These are phyloP conservation scores for Pisolithus microcarpus DNA, from an alignment of 768 basidiomycete genomes.

Conservation along the genomic window DNA sequence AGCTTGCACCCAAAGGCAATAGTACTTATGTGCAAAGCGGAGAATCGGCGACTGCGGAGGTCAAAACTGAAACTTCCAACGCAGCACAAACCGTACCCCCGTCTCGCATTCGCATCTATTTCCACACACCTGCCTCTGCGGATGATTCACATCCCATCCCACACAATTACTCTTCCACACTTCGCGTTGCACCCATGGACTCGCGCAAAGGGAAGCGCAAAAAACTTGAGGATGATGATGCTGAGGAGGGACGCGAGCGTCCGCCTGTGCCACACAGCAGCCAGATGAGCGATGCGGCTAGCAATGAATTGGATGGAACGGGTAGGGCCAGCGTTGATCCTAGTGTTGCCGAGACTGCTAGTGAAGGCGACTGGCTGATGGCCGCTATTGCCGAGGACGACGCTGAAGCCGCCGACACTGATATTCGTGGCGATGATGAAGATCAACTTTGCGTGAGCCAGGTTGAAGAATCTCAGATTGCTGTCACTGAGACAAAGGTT, in stretches of 20 bases:
- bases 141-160: conserved; percentile 76
- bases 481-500: conserved; percentile 26
- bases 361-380: conserved; percentile 86
- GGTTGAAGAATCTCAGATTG: conserved; percentile 33
- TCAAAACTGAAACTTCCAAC: conserved; percentile 22
- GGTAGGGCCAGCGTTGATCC: conserved; percentile 59
- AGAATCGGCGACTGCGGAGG: conserved; percentile 28
- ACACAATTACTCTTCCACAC: conserved; percentile 41
- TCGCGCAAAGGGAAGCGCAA: conserved; percentile 77
- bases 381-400: conserved; percentile 76
- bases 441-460: conserved; percentile 39
- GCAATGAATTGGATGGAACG: conserved; percentile 49
- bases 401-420: conserved; percentile 48
- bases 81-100: conserved; percentile 40
- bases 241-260: conserved; percentile 62
- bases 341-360: conserved; percentile 52
- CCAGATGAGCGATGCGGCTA: conserved; percentile 47
- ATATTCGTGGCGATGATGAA: conserved; percentile 45
- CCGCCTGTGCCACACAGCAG: conserved; percentile 50
- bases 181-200: conserved; percentile 43
- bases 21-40: conserved; percentile 8
- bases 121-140: conserved; percentile 80
- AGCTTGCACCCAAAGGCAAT: conserved; percentile 15
- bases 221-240: conserved; percentile 86
- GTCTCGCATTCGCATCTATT: conserved; percentile 85